These are phyloP conservation scores for Prasinococcaceae sp. DNA, from an alignment of 139 green algal genomes.

Conservation along the genomic window DNA sequence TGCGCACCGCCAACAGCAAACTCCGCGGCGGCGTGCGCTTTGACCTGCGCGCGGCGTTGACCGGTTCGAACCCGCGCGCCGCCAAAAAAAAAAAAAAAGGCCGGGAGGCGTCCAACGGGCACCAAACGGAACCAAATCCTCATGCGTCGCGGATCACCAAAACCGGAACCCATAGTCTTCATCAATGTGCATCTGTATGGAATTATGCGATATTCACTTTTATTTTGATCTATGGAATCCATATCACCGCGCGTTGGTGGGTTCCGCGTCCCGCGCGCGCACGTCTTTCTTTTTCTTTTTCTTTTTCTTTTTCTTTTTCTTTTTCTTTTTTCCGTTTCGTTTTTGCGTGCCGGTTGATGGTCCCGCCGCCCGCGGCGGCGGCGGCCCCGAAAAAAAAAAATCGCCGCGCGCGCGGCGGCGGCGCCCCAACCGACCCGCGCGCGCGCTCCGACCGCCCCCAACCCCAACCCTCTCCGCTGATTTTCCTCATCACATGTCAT, in stretches of 20 bases:
- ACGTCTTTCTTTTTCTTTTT: slow-evolving; percentile 3
- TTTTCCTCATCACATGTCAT: not conserved
- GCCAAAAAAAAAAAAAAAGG: too few species aligned
- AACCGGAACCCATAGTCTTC: too few species aligned
- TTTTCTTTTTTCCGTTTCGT: slow-evolving; percentile 1
- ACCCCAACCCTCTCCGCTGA: not conserved
- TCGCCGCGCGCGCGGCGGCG: not conserved
- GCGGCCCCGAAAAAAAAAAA: not conserved
- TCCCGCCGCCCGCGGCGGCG: not conserved
- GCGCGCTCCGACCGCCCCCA: not conserved
- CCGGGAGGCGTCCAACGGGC: too few species aligned
- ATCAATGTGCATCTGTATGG: too few species aligned
- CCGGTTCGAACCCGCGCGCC: too few species aligned
- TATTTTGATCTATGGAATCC: not conserved
- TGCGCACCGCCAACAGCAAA: too few species aligned
- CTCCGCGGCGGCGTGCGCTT: too few species aligned
- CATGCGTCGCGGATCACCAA: too few species aligned
- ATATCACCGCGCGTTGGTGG: not conserved
- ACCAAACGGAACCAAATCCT: too few species aligned
- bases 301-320: slow-evolving; percentile 2
- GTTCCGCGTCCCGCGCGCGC: not conserved
- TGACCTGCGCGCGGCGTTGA: too few species aligned
- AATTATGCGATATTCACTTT: too few species aligned
- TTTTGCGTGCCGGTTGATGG: not conserved
- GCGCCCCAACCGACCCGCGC: not conserved